Percentiles rank a stretch among this genome's conserved stretches.
phyloP scores from a whole-genome alignment of 768 basidiomycete species.

The Amanita pallidorosea region DNA sequence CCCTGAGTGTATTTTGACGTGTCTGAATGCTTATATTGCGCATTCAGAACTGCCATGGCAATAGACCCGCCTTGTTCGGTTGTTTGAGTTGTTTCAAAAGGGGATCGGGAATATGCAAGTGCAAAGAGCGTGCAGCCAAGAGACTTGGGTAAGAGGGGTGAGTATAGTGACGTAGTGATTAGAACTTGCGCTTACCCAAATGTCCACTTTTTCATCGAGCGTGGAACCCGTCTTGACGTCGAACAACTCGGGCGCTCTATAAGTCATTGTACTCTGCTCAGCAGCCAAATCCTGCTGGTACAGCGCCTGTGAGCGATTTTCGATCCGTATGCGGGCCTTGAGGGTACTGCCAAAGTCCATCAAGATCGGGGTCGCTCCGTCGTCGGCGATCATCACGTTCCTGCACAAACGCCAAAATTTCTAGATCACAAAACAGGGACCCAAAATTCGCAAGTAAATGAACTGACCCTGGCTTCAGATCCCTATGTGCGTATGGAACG shows the following conservation, averaged over 20 bases:
- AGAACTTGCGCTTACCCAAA: slow-evolving; percentile 57
- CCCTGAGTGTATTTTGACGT: slow-evolving; percentile 77
- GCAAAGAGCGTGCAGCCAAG: slow-evolving; percentile 93
- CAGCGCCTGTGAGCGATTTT: slow-evolving; percentile 79
- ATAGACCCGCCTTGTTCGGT: slow-evolving; percentile 94
- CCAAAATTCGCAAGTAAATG: no score
- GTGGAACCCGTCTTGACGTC: slow-evolving; percentile 88
- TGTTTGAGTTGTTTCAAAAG: slow-evolving; percentile 88
- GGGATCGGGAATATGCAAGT: slow-evolving; percentile 90
- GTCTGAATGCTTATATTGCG: slow-evolving; percentile 82
- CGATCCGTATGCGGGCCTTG: slow-evolving; percentile 75
- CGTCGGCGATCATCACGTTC: slow-evolving; percentile 95
- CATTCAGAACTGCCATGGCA: slow-evolving; percentile 94
- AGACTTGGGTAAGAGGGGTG: slow-evolving; percentile 39
- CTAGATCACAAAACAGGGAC: background rate
- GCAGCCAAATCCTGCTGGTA: slow-evolving; percentile 95
- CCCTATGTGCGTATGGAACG: slow-evolving; percentile 91
- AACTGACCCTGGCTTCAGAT: slow-evolving; percentile 93
- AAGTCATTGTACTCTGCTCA: slow-evolving; percentile 98
- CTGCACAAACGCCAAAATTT: slow-evolving; percentile 34
- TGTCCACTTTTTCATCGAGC: slow-evolving; percentile 92
- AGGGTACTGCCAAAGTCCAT: slow-evolving; percentile 97
- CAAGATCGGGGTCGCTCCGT: slow-evolving; percentile 75
- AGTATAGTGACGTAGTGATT: background rate
- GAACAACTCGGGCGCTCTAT: slow-evolving; percentile 94